Evolutionary conservation across 192 early-diverging fungal genomes (phyloP).

Genomic region (Entomortierella chlamydospora): DNA sequence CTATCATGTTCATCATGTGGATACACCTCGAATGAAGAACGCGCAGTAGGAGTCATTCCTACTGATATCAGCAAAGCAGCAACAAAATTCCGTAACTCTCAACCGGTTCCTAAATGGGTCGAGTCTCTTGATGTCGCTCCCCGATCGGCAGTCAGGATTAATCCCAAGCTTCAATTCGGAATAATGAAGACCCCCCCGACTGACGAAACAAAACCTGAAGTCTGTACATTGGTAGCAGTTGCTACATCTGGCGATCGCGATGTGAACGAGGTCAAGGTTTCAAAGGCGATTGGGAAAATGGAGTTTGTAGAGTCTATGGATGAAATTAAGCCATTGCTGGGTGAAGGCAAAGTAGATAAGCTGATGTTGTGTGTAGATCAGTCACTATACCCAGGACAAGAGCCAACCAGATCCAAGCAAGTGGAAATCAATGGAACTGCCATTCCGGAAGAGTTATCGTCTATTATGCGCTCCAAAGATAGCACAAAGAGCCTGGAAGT

Average conservation of each 20-base stretch:
- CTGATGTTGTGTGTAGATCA: constrained; percentile 42
- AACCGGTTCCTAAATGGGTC: constrained; percentile 28
- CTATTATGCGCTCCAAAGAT: constrained; percentile 2
- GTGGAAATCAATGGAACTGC: background rate
- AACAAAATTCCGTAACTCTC: constrained; percentile 41
- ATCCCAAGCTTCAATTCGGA: constrained; percentile 41
- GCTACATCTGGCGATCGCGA: constrained; percentile 32
- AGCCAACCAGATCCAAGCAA: background rate
- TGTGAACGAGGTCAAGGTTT: constrained; percentile 46
- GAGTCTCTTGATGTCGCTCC: constrained; percentile 41
- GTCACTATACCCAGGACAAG: constrained; percentile 42
- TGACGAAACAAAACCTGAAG: background rate
- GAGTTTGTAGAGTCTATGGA: constrained; percentile 27
- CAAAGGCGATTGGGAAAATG: constrained; percentile 34
- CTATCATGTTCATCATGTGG: constrained; percentile 78
- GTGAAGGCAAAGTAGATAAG: constrained; percentile 22
- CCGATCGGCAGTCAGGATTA: constrained; percentile 24
- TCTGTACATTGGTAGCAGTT: constrained; percentile 26
- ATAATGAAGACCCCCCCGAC: constrained; percentile 11
- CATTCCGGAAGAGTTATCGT: constrained; percentile 17
- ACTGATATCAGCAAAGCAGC: constrained; percentile 18
- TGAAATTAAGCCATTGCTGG: constrained; percentile 25
- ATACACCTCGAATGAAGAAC: constrained; percentile 90
- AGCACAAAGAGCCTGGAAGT: constrained; percentile 1
- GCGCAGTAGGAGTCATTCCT: constrained; percentile 63